These are phyloP conservation scores for Lupinus albus DNA, from an alignment of 306 rosid genomes.

Conservation along the genomic window DNA sequence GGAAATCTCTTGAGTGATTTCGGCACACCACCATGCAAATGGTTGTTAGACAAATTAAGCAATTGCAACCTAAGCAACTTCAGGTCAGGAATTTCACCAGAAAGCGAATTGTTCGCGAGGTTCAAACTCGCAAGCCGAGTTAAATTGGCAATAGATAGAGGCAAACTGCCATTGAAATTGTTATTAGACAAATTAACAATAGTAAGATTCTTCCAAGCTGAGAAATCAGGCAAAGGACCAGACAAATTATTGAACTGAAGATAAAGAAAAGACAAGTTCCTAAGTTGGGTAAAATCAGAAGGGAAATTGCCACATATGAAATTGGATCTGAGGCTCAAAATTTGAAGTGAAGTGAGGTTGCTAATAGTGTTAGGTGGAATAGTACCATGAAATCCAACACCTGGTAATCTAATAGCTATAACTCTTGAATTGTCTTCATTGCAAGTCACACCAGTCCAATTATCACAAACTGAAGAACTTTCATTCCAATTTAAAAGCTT, in stretches of 20 bases:
- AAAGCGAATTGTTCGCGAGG: conserved; percentile 77
- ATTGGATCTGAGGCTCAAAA: conserved; percentile 87
- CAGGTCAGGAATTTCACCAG: conserved; percentile 77
- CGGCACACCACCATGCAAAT: conserved; percentile 68
- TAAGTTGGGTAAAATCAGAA: conserved; percentile 67
- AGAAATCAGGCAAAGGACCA: conserved; percentile 80
- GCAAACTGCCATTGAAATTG: conserved; percentile 71
- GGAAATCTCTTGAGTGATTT: conserved; percentile 65
- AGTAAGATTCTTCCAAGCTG: conserved; percentile 78
- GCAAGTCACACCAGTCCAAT: conserved; percentile 91
- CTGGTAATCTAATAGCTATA: conserved; percentile 75
- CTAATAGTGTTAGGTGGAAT: conserved; percentile 72
- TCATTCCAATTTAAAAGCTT: conserved; percentile 78
- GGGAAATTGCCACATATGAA: conserved; percentile 68
- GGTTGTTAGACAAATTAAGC: conserved; percentile 65
- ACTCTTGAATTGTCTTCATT: conserved; percentile 62
- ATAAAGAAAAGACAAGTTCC: conserved; percentile 73
- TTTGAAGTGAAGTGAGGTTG: conserved; percentile 70
- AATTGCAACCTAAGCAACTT: conserved; percentile 49
- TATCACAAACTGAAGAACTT: conserved; percentile 54
- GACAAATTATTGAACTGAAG: conserved; percentile 83
- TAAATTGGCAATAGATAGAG: conserved; percentile 63
- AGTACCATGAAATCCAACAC: conserved; percentile 79
- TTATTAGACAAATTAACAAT: conserved; percentile 69
- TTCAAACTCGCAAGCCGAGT: conserved; percentile 65